Conservation (phyloP, 768 basidiomycete genomes). For the Kwoniella sp. region DNA sequence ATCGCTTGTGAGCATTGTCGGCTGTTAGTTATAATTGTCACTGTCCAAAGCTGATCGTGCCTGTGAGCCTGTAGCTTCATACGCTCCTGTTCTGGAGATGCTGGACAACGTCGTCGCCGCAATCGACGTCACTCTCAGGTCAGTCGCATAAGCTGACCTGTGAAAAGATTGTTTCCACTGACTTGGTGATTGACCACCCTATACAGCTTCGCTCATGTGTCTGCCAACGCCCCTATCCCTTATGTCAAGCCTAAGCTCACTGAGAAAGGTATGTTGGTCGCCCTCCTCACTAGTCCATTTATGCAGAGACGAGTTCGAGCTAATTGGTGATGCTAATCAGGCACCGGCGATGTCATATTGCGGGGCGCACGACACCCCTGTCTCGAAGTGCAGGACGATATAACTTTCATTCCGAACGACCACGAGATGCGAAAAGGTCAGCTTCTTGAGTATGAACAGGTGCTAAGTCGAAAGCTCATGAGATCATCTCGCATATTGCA, state of each 20-base stretch:
- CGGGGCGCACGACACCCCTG: conserved; percentile 92
- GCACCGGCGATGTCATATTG: conserved; percentile 75
- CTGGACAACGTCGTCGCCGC: conserved; percentile 83
- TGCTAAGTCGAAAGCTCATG: no score
- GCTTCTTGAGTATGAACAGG: conserved; percentile 13
- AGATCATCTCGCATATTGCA: conserved; percentile 42
- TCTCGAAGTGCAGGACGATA: conserved; percentile 91
- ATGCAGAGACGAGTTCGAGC: neutral
- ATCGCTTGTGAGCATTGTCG: conserved; percentile 72
- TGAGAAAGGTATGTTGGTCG: conserved; percentile 68
- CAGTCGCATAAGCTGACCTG: conserved; percentile 29
- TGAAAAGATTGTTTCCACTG: no score
- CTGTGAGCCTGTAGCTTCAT: conserved; percentile 69
- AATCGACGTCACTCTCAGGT: conserved; percentile 89
- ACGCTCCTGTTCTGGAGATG: conserved; percentile 81
- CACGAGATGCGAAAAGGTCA: conserved; percentile 87
- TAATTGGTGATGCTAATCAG: conserved; percentile 56
- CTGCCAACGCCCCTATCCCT: conserved; percentile 78
- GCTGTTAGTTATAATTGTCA: neutral
- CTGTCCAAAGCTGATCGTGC: neutral
- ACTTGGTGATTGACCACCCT: no score
- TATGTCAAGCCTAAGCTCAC: conserved; percentile 83
- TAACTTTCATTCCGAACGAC: conserved; percentile 94
- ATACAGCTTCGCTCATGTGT: conserved; percentile 88
- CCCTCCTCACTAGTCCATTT: no score